A percentile compares a stretch with the other conserved stretches of the same genome.
These are phyloP conservation scores for Carex pumila DNA, from an alignment of 176 grass and related monocot species.

Conservation along the genomic window DNA sequence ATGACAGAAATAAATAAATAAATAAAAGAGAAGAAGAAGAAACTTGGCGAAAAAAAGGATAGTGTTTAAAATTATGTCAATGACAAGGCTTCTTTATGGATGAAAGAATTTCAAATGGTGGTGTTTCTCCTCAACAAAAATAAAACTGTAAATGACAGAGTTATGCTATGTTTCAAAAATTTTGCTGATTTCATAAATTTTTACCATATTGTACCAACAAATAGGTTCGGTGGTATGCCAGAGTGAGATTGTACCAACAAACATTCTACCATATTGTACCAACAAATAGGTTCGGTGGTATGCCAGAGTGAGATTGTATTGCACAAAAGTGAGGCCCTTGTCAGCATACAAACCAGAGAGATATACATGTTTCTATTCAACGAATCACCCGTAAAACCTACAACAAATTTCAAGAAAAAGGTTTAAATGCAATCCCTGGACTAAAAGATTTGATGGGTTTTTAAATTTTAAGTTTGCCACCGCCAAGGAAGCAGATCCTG, in stretches of 20 bases:
- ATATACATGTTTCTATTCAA: slow-evolving; percentile 93
- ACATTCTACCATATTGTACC: slow-evolving; percentile 83
- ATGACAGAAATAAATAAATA: too few species aligned
- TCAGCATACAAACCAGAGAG: slow-evolving; percentile 93
- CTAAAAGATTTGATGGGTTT: too few species aligned
- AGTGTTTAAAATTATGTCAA: too few species aligned
- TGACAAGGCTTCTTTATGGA: too few species aligned
- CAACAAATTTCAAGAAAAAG: neutral
- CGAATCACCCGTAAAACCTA: slow-evolving; percentile 92
- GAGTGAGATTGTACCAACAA: slow-evolving; percentile 85
- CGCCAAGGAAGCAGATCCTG: slow-evolving; percentile 47
- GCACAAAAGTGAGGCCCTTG: slow-evolving; percentile 76
- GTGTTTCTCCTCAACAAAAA: too few species aligned
- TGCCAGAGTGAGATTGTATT: slow-evolving; percentile 70
- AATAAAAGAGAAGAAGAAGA: too few species aligned
- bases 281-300: slow-evolving; percentile 93
- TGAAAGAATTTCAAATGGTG: too few species aligned
- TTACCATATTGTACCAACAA: slow-evolving; percentile 83
- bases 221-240: slow-evolving; percentile 88
- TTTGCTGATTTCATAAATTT: too few species aligned
- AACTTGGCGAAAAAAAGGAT: too few species aligned
- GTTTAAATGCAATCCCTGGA: neutral
- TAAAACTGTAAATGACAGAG: too few species aligned
- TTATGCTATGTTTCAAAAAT: too few species aligned
- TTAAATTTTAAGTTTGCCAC: slow-evolving; percentile 31